Evolutionary conservation across 768 basidiomycete species (phyloP), one percentile per base, ranked within the genome.

Genomic region (Naganishia friedmannii): DNA sequence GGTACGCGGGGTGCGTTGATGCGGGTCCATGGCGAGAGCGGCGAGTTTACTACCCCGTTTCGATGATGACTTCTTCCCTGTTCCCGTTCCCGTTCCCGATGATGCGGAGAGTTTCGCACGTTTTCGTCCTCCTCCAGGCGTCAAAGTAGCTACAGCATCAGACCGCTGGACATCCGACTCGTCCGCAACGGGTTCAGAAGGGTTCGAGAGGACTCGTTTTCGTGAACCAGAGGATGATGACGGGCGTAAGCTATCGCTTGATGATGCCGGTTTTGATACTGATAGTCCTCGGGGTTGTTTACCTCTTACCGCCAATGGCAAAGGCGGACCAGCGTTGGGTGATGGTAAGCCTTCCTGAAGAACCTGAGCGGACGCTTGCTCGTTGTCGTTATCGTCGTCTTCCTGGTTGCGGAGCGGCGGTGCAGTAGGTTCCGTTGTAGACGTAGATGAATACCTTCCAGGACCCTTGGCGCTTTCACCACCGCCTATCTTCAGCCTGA

Each of bases 141-240:
- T 42, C 5, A 31, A 3, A 6, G 55, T 15, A 28, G 3, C 55
- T 9, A n/a, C 31, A 10, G 31, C 28, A 6, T 57, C 29, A 26
- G 37, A 7, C 23, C 13, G 17, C 5, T 13, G 7, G 57, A 28
- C n/a, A 12, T 21, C 21, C 34, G 21, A 10, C 34, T 37, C 34
- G 39, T 60, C 57, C 26, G 4, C 9, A 2, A 15, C 17, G 4
- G 60, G 39, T 26, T 63, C 60, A 34, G 60, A 26, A 3, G 60
- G 39, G 26, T 63, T 63, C 23, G 60, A 63, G 39, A 63, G 60
- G 23, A 63, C 60, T 19, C 60, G 15, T n/a, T 63, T 63, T 26
- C 60, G 60, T 63, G 60, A 45, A 3, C 39, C 39, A 42, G 23
- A 4, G 42, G 60, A 63, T 5, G 42, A 45, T 12, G 29, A 15